Evolutionary conservation across 352 stramenopile species (phyloP), one percentile per base, ranked within the genome.

Genomic region (Phytophthora tubulina): DNA sequence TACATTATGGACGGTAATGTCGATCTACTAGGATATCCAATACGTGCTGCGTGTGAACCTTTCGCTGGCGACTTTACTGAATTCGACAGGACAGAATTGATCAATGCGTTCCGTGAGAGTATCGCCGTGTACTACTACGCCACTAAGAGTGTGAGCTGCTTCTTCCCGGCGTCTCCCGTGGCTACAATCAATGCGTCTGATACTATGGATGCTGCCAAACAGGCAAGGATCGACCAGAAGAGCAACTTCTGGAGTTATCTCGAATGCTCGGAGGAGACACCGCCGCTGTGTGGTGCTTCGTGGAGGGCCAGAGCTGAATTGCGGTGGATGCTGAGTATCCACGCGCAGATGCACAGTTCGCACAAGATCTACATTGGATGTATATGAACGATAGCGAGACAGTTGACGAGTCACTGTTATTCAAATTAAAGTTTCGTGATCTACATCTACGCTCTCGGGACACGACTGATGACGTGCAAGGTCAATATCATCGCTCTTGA

Each of bases 61-160:
- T 53, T 87, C 7, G 57, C 67, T 21, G 48, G 46, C 0, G 68
- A 73, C 6, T 82, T 86, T 27, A 41, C 49, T 7, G 56, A 68
- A 9, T 45, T 56, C 3, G 66, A 80, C 41, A 50, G 52, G 5
- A 36, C 41, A 6, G 65, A 41, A 11, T 65, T 89, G 14, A 36
- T 87, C 6, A 38, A 32, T 1, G 79, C 72, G 3, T 64, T 89
- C 15, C 66, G 75, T 6, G 69, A 84, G 30, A 85, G 75, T 27
- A 67, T 84, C 10, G 79, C 56, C 11, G 71, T 87, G n/a, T 85
- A 77, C 54, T 85, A 85, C 78, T 86, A 87, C 67, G 79, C 59
- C 52, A 76, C 72, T 6, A 59, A 83, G 36, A 67, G 56, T 31
- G 69, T 73, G 39, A 41, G 30, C n/a, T 89, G 81, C 46, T 79